Conservation (phyloP, 176 grass and related monocot genomes). For the Rhynchospora pubera region DNA sequence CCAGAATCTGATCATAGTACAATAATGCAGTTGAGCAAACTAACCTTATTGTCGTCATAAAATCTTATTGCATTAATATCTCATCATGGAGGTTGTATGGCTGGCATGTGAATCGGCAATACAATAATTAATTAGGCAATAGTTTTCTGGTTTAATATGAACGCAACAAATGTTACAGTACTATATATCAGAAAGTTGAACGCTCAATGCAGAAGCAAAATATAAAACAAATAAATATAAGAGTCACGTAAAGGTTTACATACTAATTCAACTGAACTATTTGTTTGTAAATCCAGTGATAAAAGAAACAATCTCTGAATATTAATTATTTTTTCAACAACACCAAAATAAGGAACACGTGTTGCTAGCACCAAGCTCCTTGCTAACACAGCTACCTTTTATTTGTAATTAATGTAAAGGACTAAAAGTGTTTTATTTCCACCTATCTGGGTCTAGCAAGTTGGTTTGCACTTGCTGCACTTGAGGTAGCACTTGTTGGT, state of each 20-base stretch:
- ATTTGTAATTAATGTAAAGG: slow-evolving; percentile 2
- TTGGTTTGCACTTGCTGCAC: slow-evolving; percentile 86
- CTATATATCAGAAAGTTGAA: neutral
- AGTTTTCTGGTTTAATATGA: neutral
- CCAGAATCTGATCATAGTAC: neutral
- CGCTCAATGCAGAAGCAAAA: neutral
- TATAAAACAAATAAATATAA: neutral
- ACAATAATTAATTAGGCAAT: neutral
- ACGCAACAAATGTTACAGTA: neutral
- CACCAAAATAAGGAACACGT: neutral
- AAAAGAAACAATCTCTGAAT: neutral
- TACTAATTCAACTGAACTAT: neutral
- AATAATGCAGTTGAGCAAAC: neutral
- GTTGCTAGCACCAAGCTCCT: slow-evolving; percentile 11
- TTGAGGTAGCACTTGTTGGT: slow-evolving; percentile 46
- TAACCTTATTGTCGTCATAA: neutral
- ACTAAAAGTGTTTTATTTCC: neutral
- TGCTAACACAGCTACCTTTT: neutral
- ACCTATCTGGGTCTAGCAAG: slow-evolving; percentile 47
- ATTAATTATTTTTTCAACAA: neutral
- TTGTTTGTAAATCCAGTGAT: neutral
- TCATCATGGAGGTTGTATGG: neutral
- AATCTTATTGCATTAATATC: neutral
- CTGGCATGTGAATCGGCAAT: neutral
- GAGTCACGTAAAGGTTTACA: neutral